phyloP scores from a whole-genome alignment of 345 rosid genomes.

The Euphorbia tirucalli region DNA sequence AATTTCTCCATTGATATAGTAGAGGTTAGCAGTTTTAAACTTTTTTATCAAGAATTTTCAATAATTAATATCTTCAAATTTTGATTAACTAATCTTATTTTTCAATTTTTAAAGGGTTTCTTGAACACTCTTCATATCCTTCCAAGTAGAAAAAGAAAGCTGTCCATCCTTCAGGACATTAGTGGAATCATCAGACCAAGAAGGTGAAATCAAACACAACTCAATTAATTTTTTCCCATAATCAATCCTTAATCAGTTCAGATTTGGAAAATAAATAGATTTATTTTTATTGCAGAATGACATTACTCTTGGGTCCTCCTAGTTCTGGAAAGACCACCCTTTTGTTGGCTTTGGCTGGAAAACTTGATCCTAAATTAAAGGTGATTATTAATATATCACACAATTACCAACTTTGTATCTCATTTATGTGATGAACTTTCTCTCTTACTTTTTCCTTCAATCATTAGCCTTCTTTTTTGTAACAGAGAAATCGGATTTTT shows the following conservation, averaged over 20 bases:
- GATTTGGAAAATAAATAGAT: neutral
- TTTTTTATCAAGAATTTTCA: neutral
- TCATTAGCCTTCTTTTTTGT: neutral
- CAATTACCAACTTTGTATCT: neutral
- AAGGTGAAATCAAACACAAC: constrained; percentile 37
- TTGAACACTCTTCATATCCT: constrained; percentile 35
- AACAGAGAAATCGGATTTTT: neutral
- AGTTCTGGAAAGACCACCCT: constrained; percentile 77
- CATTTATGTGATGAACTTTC: no score
- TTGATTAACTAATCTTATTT: neutral
- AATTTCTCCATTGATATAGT: constrained; percentile 45
- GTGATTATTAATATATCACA: no score
- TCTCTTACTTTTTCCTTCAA: neutral
- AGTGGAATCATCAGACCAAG: constrained; percentile 70
- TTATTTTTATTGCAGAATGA: constrained; percentile 39
- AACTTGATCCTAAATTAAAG: constrained; percentile 54
- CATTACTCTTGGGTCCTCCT: constrained; percentile 82
- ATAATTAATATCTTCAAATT: neutral
- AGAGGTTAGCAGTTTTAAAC: constrained; percentile 40
- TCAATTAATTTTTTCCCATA: neutral
- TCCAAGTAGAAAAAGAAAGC: constrained; percentile 45
- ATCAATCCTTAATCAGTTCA: neutral
- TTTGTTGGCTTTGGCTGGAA: constrained; percentile 72
- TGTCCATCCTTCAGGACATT: constrained; percentile 56
- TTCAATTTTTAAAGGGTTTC: constrained; percentile 20